Percentiles rank a stretch among this genome's conserved stretches.
phyloP scores from a whole-genome alignment of 2,329 filamentous ascomycete species.

The Cercospora nicotianae region DNA sequence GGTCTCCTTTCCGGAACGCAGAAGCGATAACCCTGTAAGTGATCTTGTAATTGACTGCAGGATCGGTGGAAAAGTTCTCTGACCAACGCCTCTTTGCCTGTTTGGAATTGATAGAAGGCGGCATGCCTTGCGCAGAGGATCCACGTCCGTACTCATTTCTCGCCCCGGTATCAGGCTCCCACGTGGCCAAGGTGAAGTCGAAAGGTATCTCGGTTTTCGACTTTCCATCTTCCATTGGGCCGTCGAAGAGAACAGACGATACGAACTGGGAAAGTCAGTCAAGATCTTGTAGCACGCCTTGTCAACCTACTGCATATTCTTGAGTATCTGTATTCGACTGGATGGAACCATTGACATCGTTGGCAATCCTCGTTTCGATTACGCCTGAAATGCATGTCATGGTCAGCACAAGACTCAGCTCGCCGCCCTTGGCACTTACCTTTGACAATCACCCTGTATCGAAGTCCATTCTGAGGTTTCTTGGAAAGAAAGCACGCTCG shows the following conservation, averaged over 20 bases:
- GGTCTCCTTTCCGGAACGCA: slow-evolving; percentile 11
- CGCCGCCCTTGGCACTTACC: not conserved
- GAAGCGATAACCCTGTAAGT: slow-evolving; percentile 19
- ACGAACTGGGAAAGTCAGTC: slow-evolving; percentile 11
- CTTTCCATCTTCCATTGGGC: not conserved
- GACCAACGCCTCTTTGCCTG: slow-evolving; percentile 13
- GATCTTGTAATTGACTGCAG: slow-evolving; percentile 15
- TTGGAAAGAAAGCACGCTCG: slow-evolving; percentile 16
- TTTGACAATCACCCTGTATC: slow-evolving; percentile 17
- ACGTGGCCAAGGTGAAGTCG: slow-evolving; percentile 12
- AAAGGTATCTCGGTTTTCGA: slow-evolving; percentile 17
- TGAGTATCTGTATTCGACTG: not conserved
- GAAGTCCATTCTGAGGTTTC: slow-evolving; percentile 16
- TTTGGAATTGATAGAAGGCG: slow-evolving; percentile 22
- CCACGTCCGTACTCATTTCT: not conserved
- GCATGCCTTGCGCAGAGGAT: not conserved
- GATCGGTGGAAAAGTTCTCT: slow-evolving; percentile 15
- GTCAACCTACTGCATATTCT: not conserved
- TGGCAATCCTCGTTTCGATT: not conserved
- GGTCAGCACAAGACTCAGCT: not conserved
- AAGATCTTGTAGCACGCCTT: not conserved
- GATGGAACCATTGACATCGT: not conserved
- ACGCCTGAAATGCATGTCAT: not conserved
- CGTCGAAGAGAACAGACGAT: slow-evolving; percentile 17
- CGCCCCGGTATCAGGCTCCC: not conserved